Base-by-base conservation (phyloP, 2,329 filamentous ascomycete species). In the Thielaviopsis euricoi region DNA sequence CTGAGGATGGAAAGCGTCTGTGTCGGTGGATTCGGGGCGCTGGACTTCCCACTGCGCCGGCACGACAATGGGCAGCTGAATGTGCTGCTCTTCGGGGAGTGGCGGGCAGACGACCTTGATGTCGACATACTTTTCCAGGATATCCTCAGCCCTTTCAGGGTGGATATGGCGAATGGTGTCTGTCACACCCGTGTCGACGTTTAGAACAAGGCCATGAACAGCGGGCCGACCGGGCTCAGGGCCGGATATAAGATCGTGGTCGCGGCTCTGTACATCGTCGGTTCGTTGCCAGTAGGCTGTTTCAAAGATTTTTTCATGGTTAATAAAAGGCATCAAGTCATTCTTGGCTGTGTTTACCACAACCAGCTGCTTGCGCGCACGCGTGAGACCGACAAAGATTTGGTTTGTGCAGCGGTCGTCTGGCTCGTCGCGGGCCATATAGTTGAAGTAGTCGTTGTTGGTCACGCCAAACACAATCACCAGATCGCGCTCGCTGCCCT, bases 401-500 rank as follows among this genome's bases (percentile, higher is more conserved):
- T 64, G 62, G 15, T 68, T 68, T 9, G 67, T 65, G 21, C 65
- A 67, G 6, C 48, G 57, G 46, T 67, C 63, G n/a, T 67, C 65
- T 3, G 65, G 65, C n/a, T 64, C 51, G 50, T 66, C 59, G 12
- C 65, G 63, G 1, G 63, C 66, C 2, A 63, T 51, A 21, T 57
- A 60, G 5, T 56, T 5, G 26, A 68, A 68, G 53, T 64, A 69
- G 0, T 62, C 61, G 13, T 63, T 54, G 46, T 68, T 65, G 7
- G 33, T 56, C 0, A 65, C 61, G 5, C 62, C 64, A 29, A 66
- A 58, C 2, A 68, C 57, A 48, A 69, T 65, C 3, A 68, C 50
- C 1, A 69, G 56, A 40, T 66, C 59, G 17, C 67, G 66, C 60
- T 69, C 66, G 49, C 62, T 65, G 4, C 67, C 67, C 49, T 69